Percentiles rank a stretch among this genome's conserved stretches.
Evolutionary conservation across 2,329 filamentous ascomycete genomes (phyloP).

Genomic region (Fusarium sp.): DNA sequence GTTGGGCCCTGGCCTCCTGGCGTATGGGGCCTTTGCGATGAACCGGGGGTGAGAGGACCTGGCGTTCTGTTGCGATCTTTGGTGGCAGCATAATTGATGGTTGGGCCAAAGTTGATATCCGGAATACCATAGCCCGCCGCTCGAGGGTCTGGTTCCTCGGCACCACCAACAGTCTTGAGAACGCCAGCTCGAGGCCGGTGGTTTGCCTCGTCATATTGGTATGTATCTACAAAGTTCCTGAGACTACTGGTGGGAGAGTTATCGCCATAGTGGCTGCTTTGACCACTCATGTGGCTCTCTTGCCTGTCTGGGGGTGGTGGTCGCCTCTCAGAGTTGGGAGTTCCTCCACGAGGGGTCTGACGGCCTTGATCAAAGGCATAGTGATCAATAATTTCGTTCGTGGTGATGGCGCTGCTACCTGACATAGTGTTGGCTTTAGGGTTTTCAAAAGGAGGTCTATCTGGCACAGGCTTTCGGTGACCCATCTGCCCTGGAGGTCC

Average conservation of each 20-base stretch:
- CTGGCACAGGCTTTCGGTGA: conserved; percentile 52
- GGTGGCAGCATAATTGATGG: conserved; percentile 73
- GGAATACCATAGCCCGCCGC: conserved; percentile 72
- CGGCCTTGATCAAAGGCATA: conserved; percentile 53
- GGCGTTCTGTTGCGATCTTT: conserved; percentile 53
- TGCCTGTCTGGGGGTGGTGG: conserved; percentile 49
- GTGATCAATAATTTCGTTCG: conserved; percentile 59
- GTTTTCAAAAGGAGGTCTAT: conserved; percentile 42
- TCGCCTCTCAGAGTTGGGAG: conserved; percentile 39
- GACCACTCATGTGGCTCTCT: conserved; percentile 49
- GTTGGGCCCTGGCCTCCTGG: conserved; percentile 49
- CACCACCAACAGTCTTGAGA: conserved; percentile 81
- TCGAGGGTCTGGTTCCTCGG: conserved; percentile 49
- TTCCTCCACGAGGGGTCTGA: conserved; percentile 34
- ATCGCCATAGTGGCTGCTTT: conserved; percentile 72
- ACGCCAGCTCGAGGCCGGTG: conserved; percentile 83
- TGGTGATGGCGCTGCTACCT: conserved; percentile 51
- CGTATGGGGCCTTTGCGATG: conserved; percentile 52
- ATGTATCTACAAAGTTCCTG: conserved; percentile 45
- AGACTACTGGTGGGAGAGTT: conserved; percentile 59
- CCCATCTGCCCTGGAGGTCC: conserved; percentile 43
- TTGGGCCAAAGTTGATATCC: conserved; percentile 88
- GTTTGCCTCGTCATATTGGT: conserved; percentile 44
- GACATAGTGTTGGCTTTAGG: conserved; percentile 46
- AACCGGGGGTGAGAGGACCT: conserved; percentile 29